These are phyloP conservation scores for Globisporangium nodosum DNA, from an alignment of 352 stramenopile genomes.

Conservation along the genomic window DNA sequence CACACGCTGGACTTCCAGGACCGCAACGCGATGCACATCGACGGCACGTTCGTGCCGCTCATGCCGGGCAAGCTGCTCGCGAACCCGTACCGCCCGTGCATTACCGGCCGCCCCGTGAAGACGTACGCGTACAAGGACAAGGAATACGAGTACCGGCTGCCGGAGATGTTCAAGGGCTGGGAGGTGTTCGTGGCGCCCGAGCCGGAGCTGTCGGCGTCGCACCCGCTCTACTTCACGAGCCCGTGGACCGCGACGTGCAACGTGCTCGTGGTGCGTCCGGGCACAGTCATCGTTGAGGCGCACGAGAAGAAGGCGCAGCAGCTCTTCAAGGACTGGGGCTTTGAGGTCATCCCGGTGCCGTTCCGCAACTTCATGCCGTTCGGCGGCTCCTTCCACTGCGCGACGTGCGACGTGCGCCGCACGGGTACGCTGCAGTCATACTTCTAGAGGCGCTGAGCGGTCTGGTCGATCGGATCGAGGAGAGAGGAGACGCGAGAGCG, in stretches of 20 bases:
- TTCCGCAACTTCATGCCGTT: slow-evolving; percentile 91
- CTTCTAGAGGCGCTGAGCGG: slow-evolving; percentile 35
- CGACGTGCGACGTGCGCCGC: slow-evolving; percentile 80
- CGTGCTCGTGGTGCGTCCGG: slow-evolving; percentile 78
- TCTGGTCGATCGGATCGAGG: no score
- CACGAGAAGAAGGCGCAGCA: slow-evolving; percentile 78
- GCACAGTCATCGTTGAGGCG: slow-evolving; percentile 80
- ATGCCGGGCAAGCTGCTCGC: slow-evolving; percentile 83
- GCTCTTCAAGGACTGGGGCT: slow-evolving; percentile 86
- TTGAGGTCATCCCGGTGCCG: slow-evolving; percentile 82
- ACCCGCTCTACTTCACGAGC: slow-evolving; percentile 88
- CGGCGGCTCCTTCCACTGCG: slow-evolving; percentile 87
- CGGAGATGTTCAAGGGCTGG: slow-evolving; percentile 90
- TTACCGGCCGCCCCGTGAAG: slow-evolving; percentile 80
- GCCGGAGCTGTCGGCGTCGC: slow-evolving; percentile 65
- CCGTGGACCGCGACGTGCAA: slow-evolving; percentile 90
- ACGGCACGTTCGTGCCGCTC: slow-evolving; percentile 85
- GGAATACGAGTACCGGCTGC: slow-evolving; percentile 81
- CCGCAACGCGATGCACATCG: slow-evolving; percentile 90
- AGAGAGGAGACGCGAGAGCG: neutral
- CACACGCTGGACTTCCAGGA: slow-evolving; percentile 89
- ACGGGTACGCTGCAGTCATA: slow-evolving; percentile 84
- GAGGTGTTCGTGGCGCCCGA: slow-evolving; percentile 85
- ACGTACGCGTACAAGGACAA: slow-evolving; percentile 88
- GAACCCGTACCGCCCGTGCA: slow-evolving; percentile 84